Conservation (phyloP, 495 filamentous ascomycete species). For the Neurospora sp. region DNA sequence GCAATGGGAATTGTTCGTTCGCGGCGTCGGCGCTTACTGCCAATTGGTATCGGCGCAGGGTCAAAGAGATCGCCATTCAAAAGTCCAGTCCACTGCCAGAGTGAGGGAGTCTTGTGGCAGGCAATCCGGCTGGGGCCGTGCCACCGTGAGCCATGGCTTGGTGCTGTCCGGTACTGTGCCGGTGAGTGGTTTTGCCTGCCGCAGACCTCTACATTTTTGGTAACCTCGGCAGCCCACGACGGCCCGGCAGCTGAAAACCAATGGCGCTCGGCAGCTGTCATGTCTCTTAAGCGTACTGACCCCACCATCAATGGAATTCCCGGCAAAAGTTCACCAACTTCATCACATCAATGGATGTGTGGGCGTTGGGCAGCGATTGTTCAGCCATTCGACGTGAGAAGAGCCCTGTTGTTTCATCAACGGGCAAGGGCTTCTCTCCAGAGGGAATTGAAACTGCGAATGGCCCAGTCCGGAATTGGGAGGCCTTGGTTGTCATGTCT, state of each 20-base stretch:
- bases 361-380: neutral
- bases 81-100: neutral
- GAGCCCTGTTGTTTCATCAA: neutral
- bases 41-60: neutral
- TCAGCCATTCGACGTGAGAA: neutral
- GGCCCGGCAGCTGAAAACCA: neutral
- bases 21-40: neutral
- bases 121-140: neutral
- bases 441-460: neutral
- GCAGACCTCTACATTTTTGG: neutral
- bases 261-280: neutral
- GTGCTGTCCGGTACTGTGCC: neutral
- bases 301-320: neutral
- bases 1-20: neutral
- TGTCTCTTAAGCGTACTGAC: neutral
- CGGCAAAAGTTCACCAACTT: neutral
- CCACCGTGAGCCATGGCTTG: neutral
- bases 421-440: neutral
- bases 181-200: neutral
- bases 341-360: neutral
- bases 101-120: neutral
- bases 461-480: neutral
- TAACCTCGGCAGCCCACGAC: neutral
- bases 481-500: neutral
- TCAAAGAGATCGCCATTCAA: neutral